Conservation (phyloP, 169 alveolate species). For the Plasmodium malariae region DNA sequence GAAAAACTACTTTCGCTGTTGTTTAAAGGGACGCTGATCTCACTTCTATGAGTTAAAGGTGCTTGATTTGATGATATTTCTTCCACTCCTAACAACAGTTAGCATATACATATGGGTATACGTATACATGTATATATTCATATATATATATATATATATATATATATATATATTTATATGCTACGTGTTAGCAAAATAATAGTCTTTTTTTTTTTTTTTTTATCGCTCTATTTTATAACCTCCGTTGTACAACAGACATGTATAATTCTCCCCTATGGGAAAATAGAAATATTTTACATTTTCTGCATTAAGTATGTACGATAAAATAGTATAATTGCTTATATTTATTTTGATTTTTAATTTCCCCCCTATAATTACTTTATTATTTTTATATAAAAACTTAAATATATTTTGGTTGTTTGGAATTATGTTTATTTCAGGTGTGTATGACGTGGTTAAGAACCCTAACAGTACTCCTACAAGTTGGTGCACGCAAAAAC, state of each 20-base stretch:
- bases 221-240: no score
- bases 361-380: constrained; percentile 80
- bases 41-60: constrained; percentile 44
- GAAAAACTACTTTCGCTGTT: constrained; percentile 26
- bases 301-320: constrained; percentile 76
- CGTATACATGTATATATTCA: not conserved
- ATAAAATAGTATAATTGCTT: constrained; percentile 78
- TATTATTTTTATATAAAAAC: constrained; percentile 27
- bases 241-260: constrained; percentile 77
- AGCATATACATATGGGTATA: not conserved
- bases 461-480: constrained; percentile 62
- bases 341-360: constrained; percentile 65
- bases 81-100: constrained; percentile 29
- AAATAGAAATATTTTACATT: constrained; percentile 76
- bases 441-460: constrained; percentile 69
- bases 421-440: constrained; percentile 49
- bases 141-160: not conserved
- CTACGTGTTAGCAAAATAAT: not conserved
- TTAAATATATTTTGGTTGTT: constrained; percentile 75
- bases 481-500: not conserved
- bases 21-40: constrained; percentile 47
- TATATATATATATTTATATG: not conserved
- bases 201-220: constrained; percentile 12
- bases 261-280: constrained; percentile 80
- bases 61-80: constrained; percentile 22